Evolutionary conservation across 192 early-diverging fungal species (phyloP).

Genomic region (Linnemannia elongata): DNA sequence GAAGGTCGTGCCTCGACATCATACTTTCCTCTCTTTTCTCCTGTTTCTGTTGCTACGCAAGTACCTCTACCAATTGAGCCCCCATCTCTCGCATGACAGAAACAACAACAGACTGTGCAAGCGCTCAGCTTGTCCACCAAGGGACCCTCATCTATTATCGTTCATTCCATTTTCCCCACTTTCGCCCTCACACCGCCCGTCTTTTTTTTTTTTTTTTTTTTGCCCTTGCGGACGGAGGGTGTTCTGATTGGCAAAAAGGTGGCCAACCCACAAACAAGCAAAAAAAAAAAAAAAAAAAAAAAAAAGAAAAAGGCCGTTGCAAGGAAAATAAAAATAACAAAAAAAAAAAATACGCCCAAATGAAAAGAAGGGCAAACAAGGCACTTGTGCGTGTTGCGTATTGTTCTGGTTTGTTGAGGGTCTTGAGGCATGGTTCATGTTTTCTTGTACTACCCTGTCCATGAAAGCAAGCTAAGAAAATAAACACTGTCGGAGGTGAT

Average conservation of each 20-base stretch:
- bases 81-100: neutral
- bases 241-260: neutral
- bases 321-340: neutral
- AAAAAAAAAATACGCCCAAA: neutral
- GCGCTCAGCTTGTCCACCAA: too few species aligned
- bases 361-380: neutral
- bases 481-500: conserved; percentile 1
- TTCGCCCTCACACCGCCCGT: too few species aligned
- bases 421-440: neutral
- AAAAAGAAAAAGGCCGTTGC: neutral
- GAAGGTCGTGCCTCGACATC: neutral
- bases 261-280: too few species aligned
- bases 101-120: too few species aligned
- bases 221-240: neutral
- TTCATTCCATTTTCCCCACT: too few species aligned
- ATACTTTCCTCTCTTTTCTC: neutral
- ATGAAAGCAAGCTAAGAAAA: neutral
- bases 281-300: too few species aligned
- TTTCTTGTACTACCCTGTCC: neutral
- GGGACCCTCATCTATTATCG: too few species aligned
- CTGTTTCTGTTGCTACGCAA: neutral
- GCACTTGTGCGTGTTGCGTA: neutral
- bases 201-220: too few species aligned
- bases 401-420: neutral
- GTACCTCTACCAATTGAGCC: neutral